These are phyloP conservation scores for Russula sp. DNA, from an alignment of 768 basidiomycete genomes.

Conservation along the genomic window DNA sequence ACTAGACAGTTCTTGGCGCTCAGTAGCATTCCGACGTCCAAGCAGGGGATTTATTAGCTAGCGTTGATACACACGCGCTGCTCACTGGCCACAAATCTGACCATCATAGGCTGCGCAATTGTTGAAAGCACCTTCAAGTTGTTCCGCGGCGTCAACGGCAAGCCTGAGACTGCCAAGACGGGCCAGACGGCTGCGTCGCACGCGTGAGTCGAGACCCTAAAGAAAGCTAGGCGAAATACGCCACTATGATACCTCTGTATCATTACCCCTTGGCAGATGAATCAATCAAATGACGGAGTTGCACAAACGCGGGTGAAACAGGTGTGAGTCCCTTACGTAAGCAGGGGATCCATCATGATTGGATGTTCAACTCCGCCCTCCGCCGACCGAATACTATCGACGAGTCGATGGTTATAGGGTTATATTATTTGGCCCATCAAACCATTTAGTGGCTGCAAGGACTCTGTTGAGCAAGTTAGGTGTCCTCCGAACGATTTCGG, in stretches of 20 bases:
- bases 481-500: too few species aligned
- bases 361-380: too few species aligned
- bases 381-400: neutral
- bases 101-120: neutral
- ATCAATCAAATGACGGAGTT: conserved; percentile 10
- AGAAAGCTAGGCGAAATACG: too few species aligned
- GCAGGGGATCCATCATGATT: neutral
- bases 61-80: neutral
- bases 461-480: too few species aligned
- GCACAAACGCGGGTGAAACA: neutral
- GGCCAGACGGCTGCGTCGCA: too few species aligned
- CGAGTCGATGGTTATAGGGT: neutral
- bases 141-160: too few species aligned
- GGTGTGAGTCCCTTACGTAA: neutral
- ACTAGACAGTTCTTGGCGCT: neutral
- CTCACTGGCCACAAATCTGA: neutral
- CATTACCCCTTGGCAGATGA: neutral
- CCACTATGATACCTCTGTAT: too few species aligned
- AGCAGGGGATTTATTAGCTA: neutral
- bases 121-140: too few species aligned
- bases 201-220: too few species aligned
- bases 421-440: too few species aligned
- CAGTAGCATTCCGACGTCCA: neutral
- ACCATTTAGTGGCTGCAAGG: too few species aligned
- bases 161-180: too few species aligned